Conservation (phyloP, 2,329 filamentous ascomycete species). For the Pochonia chlamydosporia region DNA sequence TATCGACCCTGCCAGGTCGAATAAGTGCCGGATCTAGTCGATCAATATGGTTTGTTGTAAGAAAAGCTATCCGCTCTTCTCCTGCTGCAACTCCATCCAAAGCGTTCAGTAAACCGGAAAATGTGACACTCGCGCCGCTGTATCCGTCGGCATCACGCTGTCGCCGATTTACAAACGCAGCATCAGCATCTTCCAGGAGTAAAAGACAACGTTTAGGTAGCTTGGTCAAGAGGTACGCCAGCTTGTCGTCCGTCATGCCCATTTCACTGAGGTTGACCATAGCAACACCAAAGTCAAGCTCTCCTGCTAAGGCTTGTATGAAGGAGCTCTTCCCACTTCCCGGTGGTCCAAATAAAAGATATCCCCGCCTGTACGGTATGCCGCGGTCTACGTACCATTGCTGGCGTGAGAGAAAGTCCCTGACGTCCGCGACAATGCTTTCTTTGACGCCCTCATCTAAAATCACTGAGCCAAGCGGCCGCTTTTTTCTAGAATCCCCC, state of each 20-base stretch:
- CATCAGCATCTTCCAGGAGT: conserved; percentile 84
- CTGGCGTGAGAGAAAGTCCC: conserved; percentile 71
- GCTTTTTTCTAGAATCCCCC: conserved; percentile 77
- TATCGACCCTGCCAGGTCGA: conserved; percentile 85
- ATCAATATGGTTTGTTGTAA: conserved; percentile 93
- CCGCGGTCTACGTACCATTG: conserved; percentile 93
- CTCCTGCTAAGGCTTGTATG: conserved; percentile 90
- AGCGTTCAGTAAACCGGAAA: conserved; percentile 82
- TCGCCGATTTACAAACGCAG: conserved; percentile 78
- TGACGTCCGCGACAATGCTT: conserved; percentile 70
- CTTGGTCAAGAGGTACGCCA: conserved; percentile 81
- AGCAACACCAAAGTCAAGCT: conserved; percentile 86
- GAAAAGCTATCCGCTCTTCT: conserved; percentile 87
- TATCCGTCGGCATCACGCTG: conserved; percentile 78
- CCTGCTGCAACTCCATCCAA: conserved; percentile 90
- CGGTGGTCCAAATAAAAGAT: conserved; percentile 82
- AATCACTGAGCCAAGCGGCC: conserved; percentile 82
- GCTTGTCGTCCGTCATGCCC: conserved; percentile 81
- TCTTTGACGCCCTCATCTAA: conserved; percentile 81
- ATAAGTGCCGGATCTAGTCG: conserved; percentile 84
- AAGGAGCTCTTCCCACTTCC: conserved; percentile 94
- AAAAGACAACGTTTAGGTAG: conserved; percentile 78
- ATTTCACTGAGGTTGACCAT: conserved; percentile 88
- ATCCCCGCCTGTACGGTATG: conserved; percentile 86
- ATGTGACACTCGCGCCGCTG: conserved; percentile 82